Evolutionary conservation across 129 eudicot genomes (phyloP).

Genomic region (carrot (Daucus carota)): DNA sequence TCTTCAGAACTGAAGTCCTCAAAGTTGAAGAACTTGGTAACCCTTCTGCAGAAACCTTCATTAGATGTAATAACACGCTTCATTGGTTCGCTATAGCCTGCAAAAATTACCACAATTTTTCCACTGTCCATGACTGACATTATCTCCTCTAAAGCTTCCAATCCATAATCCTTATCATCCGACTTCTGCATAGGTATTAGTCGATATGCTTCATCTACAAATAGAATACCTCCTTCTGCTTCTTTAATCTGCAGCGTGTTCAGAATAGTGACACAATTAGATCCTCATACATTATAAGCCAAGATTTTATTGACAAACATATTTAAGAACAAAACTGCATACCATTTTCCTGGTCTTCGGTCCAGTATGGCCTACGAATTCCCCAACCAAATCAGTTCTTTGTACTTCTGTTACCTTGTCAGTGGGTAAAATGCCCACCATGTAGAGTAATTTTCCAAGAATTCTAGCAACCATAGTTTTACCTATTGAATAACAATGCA

Average conservation of each 20-base stretch:
- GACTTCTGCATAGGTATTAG: constrained; percentile 64
- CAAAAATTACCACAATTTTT: constrained; percentile 66
- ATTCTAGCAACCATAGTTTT: constrained; percentile 94
- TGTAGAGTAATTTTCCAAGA: constrained; percentile 70
- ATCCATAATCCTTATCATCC: constrained; percentile 73
- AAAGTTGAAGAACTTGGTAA: constrained; percentile 79
- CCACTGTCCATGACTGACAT: constrained; percentile 91
- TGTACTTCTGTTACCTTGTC: constrained; percentile 90
- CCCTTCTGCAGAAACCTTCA: constrained; percentile 87
- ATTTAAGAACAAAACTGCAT: constrained; percentile 11
- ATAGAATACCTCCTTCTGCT: constrained; percentile 85
- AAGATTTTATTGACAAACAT: background rate
- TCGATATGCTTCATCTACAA: constrained; percentile 94
- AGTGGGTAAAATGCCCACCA: constrained; percentile 79
- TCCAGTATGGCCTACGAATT: constrained; percentile 94
- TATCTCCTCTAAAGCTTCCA: constrained; percentile 97
- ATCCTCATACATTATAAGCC: background rate
- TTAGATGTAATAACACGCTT: constrained; percentile 73
- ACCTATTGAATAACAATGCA: constrained; percentile 35
- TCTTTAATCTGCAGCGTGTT: constrained; percentile 53
- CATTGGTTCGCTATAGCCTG: constrained; percentile 86
- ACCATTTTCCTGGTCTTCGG: constrained; percentile 93
- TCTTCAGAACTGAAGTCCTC: constrained; percentile 62
- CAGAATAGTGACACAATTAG: background rate
- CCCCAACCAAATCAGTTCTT: constrained; percentile 87